phyloP scores from a whole-genome alignment of 306 rosid genomes.

The Myrica gale region DNA sequence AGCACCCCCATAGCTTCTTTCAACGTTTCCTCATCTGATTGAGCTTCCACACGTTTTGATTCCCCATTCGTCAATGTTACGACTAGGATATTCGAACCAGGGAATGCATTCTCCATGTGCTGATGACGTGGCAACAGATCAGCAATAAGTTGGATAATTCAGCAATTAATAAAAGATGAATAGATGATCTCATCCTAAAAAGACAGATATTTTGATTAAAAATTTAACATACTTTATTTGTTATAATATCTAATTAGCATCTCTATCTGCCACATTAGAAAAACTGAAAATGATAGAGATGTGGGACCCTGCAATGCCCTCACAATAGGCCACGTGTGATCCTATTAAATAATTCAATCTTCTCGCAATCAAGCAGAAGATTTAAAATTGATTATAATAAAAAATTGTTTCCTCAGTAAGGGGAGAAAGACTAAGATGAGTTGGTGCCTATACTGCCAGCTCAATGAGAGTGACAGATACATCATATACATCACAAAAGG shows the following conservation, averaged over 20 bases:
- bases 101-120: constrained; percentile 98
- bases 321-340: background rate
- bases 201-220: constrained; percentile 12
- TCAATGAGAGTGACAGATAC: constrained; percentile 35
- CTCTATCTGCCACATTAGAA: constrained; percentile 19
- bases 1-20: constrained; percentile 88
- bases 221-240: constrained; percentile 27
- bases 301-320: constrained; percentile 28
- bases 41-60: constrained; percentile 96
- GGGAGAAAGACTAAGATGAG: constrained; percentile 3
- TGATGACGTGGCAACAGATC: constrained; percentile 49
- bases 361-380: constrained; percentile 24
- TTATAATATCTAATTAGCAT: constrained; percentile 22
- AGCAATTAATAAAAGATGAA: constrained; percentile 21
- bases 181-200: constrained; percentile 31
- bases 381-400: constrained; percentile 20
- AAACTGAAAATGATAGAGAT: constrained; percentile 12
- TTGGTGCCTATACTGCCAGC: constrained; percentile 36
- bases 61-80: constrained; percentile 94
- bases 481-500: constrained; percentile 24
- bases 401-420: constrained; percentile 28
- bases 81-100: constrained; percentile 89
- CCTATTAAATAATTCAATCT: constrained; percentile 14
- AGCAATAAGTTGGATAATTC: constrained; percentile 32
- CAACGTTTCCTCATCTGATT: constrained; percentile 66